A percentile compares a stretch with the other conserved stretches of the same genome.
Evolutionary conservation across 2,329 filamentous ascomycete species (phyloP).

Genomic region (Ilyonectria sp.): DNA sequence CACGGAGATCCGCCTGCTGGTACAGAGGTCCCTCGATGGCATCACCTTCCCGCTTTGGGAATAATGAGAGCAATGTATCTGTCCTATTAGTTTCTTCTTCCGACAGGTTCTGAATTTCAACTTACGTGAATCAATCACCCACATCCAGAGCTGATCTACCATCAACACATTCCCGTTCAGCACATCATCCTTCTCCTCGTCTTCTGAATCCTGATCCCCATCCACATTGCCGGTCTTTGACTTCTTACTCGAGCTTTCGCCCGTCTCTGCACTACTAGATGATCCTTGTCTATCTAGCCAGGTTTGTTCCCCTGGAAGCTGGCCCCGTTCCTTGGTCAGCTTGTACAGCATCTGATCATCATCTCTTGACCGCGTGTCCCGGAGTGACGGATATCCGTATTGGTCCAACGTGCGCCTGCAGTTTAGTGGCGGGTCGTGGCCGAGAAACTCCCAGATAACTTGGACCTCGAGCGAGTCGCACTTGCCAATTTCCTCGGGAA

Average conservation of each 20-base stretch:
- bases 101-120: not conserved
- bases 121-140: conserved; percentile 69
- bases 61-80: conserved; percentile 70
- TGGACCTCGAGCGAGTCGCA: conserved; percentile 71
- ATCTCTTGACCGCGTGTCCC: conserved; percentile 73
- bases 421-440: conserved; percentile 73
- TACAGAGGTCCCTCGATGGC: conserved; percentile 69
- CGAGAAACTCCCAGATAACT: conserved; percentile 75
- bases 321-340: conserved; percentile 66
- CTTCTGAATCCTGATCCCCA: conserved; percentile 48
- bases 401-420: conserved; percentile 75
- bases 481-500: conserved; percentile 68
- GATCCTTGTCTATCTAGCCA: conserved; percentile 50
- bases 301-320: conserved; percentile 39
- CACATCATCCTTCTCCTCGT: conserved; percentile 55
- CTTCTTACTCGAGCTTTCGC: conserved; percentile 45
- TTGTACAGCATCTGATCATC: conserved; percentile 80
- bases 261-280: conserved; percentile 46
- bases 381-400: conserved; percentile 73
- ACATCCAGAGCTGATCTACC: conserved; percentile 77
- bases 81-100: not conserved
- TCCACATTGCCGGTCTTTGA: conserved; percentile 50
- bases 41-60: conserved; percentile 68
- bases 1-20: conserved; percentile 73
- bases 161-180: conserved; percentile 74